Evolutionary conservation across 2,329 filamentous ascomycete species (phyloP), one percentile per base, ranked within the genome.

Genomic region (Didymosphaeria variabile): DNA sequence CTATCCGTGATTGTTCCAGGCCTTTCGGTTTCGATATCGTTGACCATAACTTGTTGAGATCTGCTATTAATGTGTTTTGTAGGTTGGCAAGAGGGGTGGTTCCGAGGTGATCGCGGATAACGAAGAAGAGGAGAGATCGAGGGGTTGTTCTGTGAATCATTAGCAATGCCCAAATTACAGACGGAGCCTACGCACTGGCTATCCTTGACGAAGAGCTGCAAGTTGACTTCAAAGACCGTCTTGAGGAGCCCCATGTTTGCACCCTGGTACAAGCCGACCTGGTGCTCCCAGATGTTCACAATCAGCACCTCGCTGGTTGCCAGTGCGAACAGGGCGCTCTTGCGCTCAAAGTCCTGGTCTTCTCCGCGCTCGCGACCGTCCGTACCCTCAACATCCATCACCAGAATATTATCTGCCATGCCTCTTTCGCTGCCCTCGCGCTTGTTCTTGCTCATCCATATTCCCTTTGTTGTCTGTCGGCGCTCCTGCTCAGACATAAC

Each of bases 391-490:
- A 99, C 95, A 76, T 99, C 95, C 95, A 99, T 99, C 70, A 99
- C 95, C 65, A 99, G 84, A 72, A 99, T 97, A 79, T 99, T 99
- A 73, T 97, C 93, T 57, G 94, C 94, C 93, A 98, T 97, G 66
- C 83, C 84, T 67, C 71, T 72, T 59, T 82, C 78, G 9, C 75
- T 77, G 46, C 80, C 78, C 55, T 80, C 78, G 31, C 83, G 82
- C 83, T 97, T 97, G 81, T 98, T 98, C 84, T 97, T 97, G 67
- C 94, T 97, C 90, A 99, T 91, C 95, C 95, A 99, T 77, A 99
- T 99, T 76, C 95, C 95, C 84, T 98, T 99, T 47, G 95, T 99
- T 0, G 95, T 99, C 85, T 99, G 95, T 64, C 93, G 90, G 67
- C 95, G 88, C 79, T 97, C 93, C 64, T 89, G 86, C 85, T 99